Conservation (phyloP, 768 basidiomycete genomes). For the Mycena haematopus region DNA sequence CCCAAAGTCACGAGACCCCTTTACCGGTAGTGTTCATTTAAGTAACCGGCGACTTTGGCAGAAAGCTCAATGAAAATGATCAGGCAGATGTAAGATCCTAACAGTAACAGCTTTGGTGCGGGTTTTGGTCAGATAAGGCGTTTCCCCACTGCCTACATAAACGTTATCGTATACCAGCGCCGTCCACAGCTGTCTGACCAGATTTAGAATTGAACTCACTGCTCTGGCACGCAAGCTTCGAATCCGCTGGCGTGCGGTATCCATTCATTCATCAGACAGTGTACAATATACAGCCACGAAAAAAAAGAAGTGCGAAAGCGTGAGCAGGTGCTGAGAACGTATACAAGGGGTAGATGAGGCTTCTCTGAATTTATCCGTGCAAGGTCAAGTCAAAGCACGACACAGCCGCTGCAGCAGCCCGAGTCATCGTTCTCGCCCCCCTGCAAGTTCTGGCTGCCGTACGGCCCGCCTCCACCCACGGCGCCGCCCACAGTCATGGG, state of each 20-base stretch:
- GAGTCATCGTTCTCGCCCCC: constrained; percentile 55
- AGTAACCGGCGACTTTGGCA: too few species aligned
- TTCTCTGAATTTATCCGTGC: constrained; percentile 20
- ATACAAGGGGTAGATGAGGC: constrained; percentile 10
- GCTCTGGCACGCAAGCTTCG: neutral
- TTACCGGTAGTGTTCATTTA: neutral
- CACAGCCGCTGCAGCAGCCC: constrained; percentile 74
- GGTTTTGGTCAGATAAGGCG: neutral
- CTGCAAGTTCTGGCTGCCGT: constrained; percentile 42
- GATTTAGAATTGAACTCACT: neutral
- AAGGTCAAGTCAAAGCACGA: constrained; percentile 56
- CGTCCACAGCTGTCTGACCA: neutral
- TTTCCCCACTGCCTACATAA: neutral
- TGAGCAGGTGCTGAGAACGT: constrained; percentile 2
- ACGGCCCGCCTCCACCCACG: constrained; percentile 43
- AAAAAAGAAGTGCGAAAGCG: constrained; percentile 3
- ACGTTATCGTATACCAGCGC: neutral
- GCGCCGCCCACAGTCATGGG: constrained; percentile 49
- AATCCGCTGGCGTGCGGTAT: constrained; percentile 1
- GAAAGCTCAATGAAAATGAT: too few species aligned
- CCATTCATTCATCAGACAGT: constrained; percentile 9
- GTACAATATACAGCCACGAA: constrained; percentile 13
- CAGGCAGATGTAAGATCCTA: constrained; percentile 8
- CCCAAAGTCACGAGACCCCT: constrained; percentile 9
- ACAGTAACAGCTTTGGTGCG: constrained; percentile 10